These are phyloP conservation scores for Talaromyces marneffei DNA, from an alignment of 2,329 filamentous ascomycete genomes.

Conservation along the genomic window DNA sequence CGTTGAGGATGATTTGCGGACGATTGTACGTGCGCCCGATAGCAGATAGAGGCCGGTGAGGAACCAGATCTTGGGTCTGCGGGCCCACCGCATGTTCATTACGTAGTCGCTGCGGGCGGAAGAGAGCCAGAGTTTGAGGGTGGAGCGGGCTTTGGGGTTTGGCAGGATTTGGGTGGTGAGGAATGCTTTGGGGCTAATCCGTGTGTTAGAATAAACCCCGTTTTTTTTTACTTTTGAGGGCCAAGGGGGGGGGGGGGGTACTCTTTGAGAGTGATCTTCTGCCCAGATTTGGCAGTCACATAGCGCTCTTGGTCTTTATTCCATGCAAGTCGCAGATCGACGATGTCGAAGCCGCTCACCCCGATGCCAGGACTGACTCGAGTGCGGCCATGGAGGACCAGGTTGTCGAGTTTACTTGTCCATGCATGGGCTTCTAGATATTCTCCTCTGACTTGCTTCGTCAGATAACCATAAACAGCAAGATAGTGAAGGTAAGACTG, in stretches of 20 bases:
- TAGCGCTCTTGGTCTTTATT: conserved; percentile 21
- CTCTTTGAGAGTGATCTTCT: conserved; percentile 20
- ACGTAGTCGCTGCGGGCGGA: conserved; percentile 21
- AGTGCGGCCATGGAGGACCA: conserved; percentile 18
- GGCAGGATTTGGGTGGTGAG: conserved; percentile 17
- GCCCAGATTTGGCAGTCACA: conserved; percentile 19
- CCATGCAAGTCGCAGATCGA: conserved; percentile 21
- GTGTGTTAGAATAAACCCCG: not conserved
- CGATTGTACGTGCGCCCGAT: conserved; percentile 18
- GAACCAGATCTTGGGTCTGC: conserved; percentile 24
- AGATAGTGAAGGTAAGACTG: not conserved
- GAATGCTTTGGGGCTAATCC: conserved; percentile 19
- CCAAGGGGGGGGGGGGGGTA: not conserved
- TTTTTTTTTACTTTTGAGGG: not conserved
- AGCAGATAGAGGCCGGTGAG: conserved; percentile 22
- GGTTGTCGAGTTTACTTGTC: conserved; percentile 17
- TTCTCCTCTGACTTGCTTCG: conserved; percentile 12
- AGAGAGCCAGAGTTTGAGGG: conserved; percentile 23
- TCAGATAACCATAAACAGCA: not conserved
- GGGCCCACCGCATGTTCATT: conserved; percentile 22
- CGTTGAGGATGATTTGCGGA: conserved; percentile 16
- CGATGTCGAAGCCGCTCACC: conserved; percentile 20
- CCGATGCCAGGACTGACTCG: conserved; percentile 17
- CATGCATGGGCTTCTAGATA: conserved; percentile 18
- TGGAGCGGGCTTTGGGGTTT: conserved; percentile 17